Conservation (phyloP, 352 stramenopile genomes). For the Globisporangium echinulatum region DNA sequence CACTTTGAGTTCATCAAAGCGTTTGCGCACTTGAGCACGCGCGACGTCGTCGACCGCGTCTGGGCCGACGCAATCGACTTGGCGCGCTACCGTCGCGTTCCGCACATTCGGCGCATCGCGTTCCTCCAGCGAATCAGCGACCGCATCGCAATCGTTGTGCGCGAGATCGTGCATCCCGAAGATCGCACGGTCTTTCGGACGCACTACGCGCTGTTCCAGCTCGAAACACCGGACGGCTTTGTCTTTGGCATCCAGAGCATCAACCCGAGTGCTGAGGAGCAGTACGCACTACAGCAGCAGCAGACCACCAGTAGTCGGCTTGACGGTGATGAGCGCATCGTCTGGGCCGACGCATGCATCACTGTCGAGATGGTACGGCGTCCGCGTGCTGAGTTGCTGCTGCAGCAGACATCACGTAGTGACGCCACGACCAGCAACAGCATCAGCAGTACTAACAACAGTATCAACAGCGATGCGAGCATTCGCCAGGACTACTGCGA, state of each 20-base stretch:
- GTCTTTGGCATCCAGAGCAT: conserved; percentile 28
- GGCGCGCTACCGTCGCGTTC: conserved; percentile 10
- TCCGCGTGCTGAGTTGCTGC: background rate
- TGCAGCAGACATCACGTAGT: too few species aligned
- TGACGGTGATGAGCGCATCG: conserved; percentile 12
- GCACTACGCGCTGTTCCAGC: conserved; percentile 24
- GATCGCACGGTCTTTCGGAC: conserved; percentile 31
- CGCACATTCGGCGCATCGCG: conserved; percentile 23
- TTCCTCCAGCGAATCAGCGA: conserved; percentile 27
- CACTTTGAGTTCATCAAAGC: conserved; percentile 32
- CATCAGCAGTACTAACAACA: background rate
- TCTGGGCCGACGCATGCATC: conserved; percentile 28
- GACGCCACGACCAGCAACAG: background rate
- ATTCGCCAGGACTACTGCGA: conserved; percentile 14
- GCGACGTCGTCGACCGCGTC: conserved; percentile 18
- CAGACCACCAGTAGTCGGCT: too few species aligned
- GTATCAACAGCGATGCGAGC: too few species aligned
- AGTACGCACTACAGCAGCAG: background rate
- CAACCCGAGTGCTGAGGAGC: conserved; percentile 19
- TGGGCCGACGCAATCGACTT: conserved; percentile 25
- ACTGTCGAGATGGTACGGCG: conserved; percentile 22
- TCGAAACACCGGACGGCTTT: conserved; percentile 15
- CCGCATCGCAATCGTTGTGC: conserved; percentile 23
- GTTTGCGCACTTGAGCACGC: conserved; percentile 20
- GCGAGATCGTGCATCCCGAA: conserved; percentile 24